phyloP scores from a whole-genome alignment of 441 rosid genomes.

The Sinapis alba region DNA sequence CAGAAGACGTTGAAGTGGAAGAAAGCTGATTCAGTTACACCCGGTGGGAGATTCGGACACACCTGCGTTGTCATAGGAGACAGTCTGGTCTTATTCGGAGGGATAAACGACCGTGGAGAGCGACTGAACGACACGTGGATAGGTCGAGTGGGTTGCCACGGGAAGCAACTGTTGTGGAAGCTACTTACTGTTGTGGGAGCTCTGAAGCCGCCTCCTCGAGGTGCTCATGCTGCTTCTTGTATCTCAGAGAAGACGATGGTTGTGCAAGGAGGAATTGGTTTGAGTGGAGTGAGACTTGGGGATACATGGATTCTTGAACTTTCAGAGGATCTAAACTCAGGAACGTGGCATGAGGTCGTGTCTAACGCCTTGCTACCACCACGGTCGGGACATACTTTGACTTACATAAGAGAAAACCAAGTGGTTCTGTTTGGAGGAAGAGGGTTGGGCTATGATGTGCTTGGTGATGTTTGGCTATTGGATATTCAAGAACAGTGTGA shows the following conservation, averaged over 20 bases:
- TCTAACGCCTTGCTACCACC: constrained; percentile 67
- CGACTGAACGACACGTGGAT: constrained; percentile 90
- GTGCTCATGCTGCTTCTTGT: constrained; percentile 90
- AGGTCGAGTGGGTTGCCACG: constrained; percentile 57
- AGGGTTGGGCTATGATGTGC: constrained; percentile 83
- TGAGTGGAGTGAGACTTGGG: constrained; percentile 63
- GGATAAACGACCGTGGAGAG: constrained; percentile 83
- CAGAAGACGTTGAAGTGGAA: constrained; percentile 59
- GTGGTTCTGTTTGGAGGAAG: constrained; percentile 87
- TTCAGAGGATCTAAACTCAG: constrained; percentile 58
- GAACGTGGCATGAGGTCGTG: constrained; percentile 67
- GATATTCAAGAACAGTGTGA: constrained; percentile 44
- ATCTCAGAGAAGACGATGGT: constrained; percentile 67
- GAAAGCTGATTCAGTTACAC: constrained; percentile 69
- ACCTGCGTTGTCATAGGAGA: constrained; percentile 64
- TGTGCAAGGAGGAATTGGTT: constrained; percentile 86
- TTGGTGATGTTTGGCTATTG: constrained; percentile 78
- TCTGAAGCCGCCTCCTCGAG: constrained; percentile 50
- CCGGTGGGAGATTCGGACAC: constrained; percentile 94
- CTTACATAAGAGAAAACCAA: constrained; percentile 57
- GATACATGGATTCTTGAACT: constrained; percentile 88
- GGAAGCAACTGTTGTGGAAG: constrained; percentile 57
- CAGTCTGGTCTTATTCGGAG: constrained; percentile 78
- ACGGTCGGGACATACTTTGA: constrained; percentile 89
- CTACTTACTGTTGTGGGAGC: constrained; percentile 54